These are phyloP conservation scores for Diplodia mutila DNA, from an alignment of 2,329 filamentous ascomycete species.

Conservation along the genomic window DNA sequence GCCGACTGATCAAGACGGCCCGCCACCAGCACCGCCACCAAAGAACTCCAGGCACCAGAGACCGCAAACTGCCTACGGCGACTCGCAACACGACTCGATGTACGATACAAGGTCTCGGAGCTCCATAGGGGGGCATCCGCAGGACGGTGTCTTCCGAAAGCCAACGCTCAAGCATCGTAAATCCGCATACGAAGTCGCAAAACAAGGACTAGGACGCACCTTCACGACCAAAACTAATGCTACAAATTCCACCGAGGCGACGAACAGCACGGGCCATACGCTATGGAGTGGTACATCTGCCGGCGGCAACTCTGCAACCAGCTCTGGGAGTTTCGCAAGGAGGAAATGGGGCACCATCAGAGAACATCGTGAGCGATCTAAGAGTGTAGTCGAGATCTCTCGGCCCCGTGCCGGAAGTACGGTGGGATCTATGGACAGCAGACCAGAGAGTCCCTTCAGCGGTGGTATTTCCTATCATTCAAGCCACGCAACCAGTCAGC, in stretches of 20 bases:
- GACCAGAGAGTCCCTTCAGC: constrained; percentile 64
- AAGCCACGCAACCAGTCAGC: constrained; percentile 68
- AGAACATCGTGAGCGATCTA: constrained; percentile 52
- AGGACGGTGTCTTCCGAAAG: constrained; percentile 23
- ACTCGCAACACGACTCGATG: not conserved
- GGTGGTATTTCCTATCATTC: constrained; percentile 83
- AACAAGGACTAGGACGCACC: constrained; percentile 72
- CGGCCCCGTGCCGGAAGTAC: constrained; percentile 33
- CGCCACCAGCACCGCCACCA: constrained; percentile 65
- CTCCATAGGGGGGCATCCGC: constrained; percentile 34
- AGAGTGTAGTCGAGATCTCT: constrained; percentile 66
- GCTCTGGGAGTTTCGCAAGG: constrained; percentile 87
- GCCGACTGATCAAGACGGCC: constrained; percentile 45
- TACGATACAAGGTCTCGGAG: constrained; percentile 10
- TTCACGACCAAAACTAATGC: constrained; percentile 86
- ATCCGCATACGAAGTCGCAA: constrained; percentile 77
- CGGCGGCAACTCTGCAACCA: constrained; percentile 89
- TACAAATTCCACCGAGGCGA: constrained; percentile 74
- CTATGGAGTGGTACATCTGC: constrained; percentile 94
- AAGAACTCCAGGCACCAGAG: constrained; percentile 53
- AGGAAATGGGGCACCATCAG: constrained; percentile 58
- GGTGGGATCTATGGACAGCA: constrained; percentile 42
- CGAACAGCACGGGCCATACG: constrained; percentile 70
- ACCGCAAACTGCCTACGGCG: constrained; percentile 29
- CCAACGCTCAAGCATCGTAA: constrained; percentile 62